Conservation (phyloP, 2,329 filamentous ascomycete species). For the Arthrobotrys pseudoclavata region DNA sequence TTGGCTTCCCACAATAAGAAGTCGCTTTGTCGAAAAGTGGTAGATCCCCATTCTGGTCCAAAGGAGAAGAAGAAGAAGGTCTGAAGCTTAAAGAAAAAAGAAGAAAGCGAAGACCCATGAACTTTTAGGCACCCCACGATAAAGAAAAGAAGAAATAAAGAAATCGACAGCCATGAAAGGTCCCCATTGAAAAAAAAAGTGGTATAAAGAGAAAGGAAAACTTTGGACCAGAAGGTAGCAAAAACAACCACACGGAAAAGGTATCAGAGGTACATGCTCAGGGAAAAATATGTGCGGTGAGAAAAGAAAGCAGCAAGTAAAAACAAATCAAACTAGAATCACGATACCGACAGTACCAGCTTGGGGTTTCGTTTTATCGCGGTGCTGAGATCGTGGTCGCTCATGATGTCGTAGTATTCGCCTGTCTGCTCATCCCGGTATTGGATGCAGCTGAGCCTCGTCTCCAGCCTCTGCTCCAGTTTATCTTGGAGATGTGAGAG, state of each 20-base stretch:
- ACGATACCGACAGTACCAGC: constrained; percentile 78
- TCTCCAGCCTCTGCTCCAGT: constrained; percentile 84
- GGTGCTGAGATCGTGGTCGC: constrained; percentile 82
- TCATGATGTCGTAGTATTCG: constrained; percentile 80
- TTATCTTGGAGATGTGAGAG: constrained; percentile 85
- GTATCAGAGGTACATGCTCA: constrained; percentile 46
- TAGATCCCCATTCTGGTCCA: constrained; percentile 44
- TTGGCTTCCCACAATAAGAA: constrained; percentile 19
- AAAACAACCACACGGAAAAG: constrained; percentile 40
- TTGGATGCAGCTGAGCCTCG: constrained; percentile 77
- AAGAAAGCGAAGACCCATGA: constrained; percentile 36
- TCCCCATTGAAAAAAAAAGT: constrained; percentile 26
- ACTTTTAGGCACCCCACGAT: constrained; percentile 43
- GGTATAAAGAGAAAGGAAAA: constrained; percentile 26
- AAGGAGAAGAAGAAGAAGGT: constrained; percentile 7
- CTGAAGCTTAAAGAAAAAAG: constrained; percentile 1
- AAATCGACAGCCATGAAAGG: constrained; percentile 16
- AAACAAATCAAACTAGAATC: constrained; percentile 20
- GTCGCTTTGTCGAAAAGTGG: constrained; percentile 31
- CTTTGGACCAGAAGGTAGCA: constrained; percentile 46
- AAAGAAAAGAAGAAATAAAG: constrained; percentile 26
- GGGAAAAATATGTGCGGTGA: constrained; percentile 35
- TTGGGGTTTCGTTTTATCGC: constrained; percentile 89
- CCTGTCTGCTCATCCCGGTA: constrained; percentile 88
- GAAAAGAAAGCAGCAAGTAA: constrained; percentile 6